Base-by-base conservation (phyloP, 768 basidiomycete species). In the Pleurotus sapidus region DNA sequence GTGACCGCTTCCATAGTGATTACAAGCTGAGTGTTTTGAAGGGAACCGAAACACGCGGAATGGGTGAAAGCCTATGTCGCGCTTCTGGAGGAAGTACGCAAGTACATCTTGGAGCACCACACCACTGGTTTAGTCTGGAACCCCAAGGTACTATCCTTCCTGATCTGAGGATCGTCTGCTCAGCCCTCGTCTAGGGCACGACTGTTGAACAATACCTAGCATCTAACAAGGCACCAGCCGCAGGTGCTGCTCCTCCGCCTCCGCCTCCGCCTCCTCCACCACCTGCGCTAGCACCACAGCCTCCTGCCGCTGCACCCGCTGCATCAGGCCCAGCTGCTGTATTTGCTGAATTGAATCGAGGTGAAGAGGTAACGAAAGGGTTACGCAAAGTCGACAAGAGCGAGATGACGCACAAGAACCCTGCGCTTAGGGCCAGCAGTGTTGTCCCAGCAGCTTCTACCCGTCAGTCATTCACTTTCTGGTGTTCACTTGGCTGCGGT, bases 401-500 rank as follows among this genome's bases (percentile, higher is more conserved):
- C 61, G 89, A 98, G 70, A 95, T 96, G 95, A 98, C 95, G 3
- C 97, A 99, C 78, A 98, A 99, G 80, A 98, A 99, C 66, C 96
- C 97, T 0, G 82, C 86, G 8, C 73, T 99, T 38, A 77, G 97
- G 27, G 83, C 91, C 77, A 64, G 86, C 78, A 67, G 78, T 69
- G 64, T 71, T 56, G 74, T 78, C 63, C 74, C 79, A 47, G 66
- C 72, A 1, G 67, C 74, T 49, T 63, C 79, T 46, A 42, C 11
- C 42, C 17, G 51, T 54, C 15, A 34, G 51, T 54, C 3, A 18
- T 30, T 6, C 6, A 45, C 17, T 23, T 34, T 23, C 30, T 34
- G 30, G 11, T 3, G 30, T 34, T 34, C 11, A 34, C 30, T 34
- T 34, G 9, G 30, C 11, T 34, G 30, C 4, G 2, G 9, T 34